Evolutionary conservation across 208 protist genomes (phyloP).

Genomic region (Angomonas deanei): DNA sequence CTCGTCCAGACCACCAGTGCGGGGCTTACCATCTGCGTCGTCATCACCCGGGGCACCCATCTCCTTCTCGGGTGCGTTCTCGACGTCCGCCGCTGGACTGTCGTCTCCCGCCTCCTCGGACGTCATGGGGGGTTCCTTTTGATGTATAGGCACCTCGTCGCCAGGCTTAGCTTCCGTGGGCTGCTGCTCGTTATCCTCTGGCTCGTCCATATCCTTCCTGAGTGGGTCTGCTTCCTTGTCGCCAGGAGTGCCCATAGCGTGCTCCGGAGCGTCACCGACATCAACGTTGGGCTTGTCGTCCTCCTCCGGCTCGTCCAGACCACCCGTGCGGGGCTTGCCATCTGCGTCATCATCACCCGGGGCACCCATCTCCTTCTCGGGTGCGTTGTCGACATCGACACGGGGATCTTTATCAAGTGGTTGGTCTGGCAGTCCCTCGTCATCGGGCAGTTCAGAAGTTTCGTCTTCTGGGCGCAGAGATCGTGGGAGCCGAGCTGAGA

Average conservation of each 20-base stretch:
- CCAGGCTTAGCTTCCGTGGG: neutral
- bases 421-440: too few species aligned
- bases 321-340: too few species aligned
- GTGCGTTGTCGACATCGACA: too few species aligned
- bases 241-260: conserved; percentile 10
- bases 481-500: too few species aligned
- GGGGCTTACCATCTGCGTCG: conserved; percentile 5
- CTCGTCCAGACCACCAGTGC: neutral
- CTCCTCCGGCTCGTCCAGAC: conserved; percentile 23
- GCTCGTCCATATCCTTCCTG: neutral
- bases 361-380: too few species aligned
- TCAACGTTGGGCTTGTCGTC: conserved; percentile 9
- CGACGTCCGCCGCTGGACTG: conserved; percentile 22
- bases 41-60: neutral
- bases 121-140: neutral
- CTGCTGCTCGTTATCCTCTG: neutral
- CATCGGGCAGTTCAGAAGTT: too few species aligned
- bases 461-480: too few species aligned
- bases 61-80: conserved; percentile 15
- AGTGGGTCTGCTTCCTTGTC: neutral
- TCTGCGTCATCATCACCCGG: too few species aligned
- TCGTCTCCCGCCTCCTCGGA: neutral
- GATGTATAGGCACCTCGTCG: neutral
- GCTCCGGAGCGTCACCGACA: conserved; percentile 11
- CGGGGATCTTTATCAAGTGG: too few species aligned